These are phyloP conservation scores for Trichosporon sp. DNA, from an alignment of 1,284 basidiomycete genomes.

Conservation along the genomic window DNA sequence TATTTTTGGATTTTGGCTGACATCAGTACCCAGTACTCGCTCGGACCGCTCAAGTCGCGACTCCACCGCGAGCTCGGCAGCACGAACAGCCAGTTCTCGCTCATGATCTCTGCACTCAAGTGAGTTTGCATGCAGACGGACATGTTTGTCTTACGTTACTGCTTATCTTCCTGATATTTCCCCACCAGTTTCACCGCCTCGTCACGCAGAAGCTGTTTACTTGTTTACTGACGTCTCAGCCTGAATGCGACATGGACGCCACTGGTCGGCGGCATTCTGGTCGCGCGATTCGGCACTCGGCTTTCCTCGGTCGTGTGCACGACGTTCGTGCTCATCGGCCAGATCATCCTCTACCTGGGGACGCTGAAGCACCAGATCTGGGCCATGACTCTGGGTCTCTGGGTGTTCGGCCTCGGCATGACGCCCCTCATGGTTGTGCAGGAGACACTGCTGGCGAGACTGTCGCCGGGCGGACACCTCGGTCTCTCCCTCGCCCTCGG, in stretches of 20 bases:
- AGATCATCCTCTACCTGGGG: slow-evolving; percentile 34
- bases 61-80: slow-evolving; percentile 67
- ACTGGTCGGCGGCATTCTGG: slow-evolving; percentile 63
- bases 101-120: slow-evolving; percentile 64
- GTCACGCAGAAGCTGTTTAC: not conserved
- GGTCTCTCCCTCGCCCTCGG: slow-evolving; percentile 72
- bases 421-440: slow-evolving; percentile 62
- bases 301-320: slow-evolving; percentile 64
- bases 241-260: slow-evolving; percentile 78
- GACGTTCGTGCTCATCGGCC: slow-evolving; percentile 62
- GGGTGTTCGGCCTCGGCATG: slow-evolving; percentile 71
- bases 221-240: slow-evolving; percentile 39
- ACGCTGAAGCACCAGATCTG: slow-evolving; percentile 17
- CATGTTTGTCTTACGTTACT: not conserved
- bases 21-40: slow-evolving; percentile 62
- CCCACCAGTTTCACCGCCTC: not conserved
- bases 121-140: not conserved
- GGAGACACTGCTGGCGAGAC: slow-evolving; percentile 60
- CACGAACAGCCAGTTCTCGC: slow-evolving; percentile 68
- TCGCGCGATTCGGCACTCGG: slow-evolving; percentile 55
- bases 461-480: slow-evolving; percentile 64
- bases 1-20: slow-evolving; percentile 10
- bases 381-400: slow-evolving; percentile 44
- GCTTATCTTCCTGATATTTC: not conserved
- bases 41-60: slow-evolving; percentile 69